phyloP scores from a whole-genome alignment of 805 yeast species.

The Jamesozyma piceae region DNA sequence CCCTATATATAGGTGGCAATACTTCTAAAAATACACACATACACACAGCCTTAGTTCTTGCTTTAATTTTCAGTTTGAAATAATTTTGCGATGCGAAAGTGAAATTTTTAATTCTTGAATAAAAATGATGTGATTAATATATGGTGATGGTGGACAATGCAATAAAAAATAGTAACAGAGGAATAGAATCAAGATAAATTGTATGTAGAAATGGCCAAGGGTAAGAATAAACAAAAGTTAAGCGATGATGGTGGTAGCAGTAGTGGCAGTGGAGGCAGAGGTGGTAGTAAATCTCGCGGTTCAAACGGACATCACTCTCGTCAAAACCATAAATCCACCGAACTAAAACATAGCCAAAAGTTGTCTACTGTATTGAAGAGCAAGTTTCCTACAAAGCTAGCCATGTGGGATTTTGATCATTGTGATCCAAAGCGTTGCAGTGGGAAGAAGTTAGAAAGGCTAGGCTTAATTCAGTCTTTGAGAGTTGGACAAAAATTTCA shows the following conservation, averaged over 20 bases:
- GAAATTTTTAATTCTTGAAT: neutral
- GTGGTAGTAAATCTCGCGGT: conserved; percentile 23
- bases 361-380: conserved; percentile 23
- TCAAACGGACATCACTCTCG: conserved; percentile 51
- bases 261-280: conserved; percentile 30
- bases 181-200: neutral
- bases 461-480: conserved; percentile 70
- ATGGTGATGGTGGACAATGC: no score
- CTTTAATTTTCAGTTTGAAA: no score
- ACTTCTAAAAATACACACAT: no score
- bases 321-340: conserved; percentile 39
- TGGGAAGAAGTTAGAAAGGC: conserved; percentile 84
- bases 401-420: conserved; percentile 99
- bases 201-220: conserved; percentile 19
- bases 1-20: no score
- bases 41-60: no score
- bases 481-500: conserved; percentile 89
- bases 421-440: conserved; percentile 97
- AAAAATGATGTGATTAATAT: no score
- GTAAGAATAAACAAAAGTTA: conserved; percentile 34
- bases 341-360: conserved; percentile 25
- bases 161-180: neutral
- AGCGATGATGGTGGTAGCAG: conserved; percentile 28
- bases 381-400: conserved; percentile 72
- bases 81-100: neutral